Base-by-base conservation (phyloP, 495 filamentous ascomycete genomes). In the Podospora tetraspora region DNA sequence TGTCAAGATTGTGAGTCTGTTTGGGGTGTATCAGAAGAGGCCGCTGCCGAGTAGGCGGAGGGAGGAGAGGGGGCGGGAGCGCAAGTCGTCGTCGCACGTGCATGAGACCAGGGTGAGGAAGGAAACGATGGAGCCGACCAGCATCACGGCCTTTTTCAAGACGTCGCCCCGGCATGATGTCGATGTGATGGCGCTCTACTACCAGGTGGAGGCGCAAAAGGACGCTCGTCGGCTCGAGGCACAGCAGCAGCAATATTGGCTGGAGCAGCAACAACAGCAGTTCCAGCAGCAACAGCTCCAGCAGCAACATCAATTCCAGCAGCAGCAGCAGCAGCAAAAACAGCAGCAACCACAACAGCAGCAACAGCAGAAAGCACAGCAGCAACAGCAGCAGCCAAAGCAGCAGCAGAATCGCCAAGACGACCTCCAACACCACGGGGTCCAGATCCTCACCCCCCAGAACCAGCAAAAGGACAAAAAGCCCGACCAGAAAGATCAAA, bases 121-220 rank as follows among this genome's bases (percentile, higher is more conserved):
- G 37, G 43, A 16, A 25, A 25, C 4, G 1, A 23, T 19, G 19
- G 62, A 64, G 62, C 62, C 32, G 21, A 37, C 43, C 6, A 52
- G 43, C 37, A 56, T 64, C 62, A 64, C 62, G 6, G 62, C 62
- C 8, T 64, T 25, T 37, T 64, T 29, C 62, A 64, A 64, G 24
- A 64, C 43, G 1, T 52, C 62, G 12, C 62, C 62, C 12, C 3
- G 34, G 8, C 16, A 13, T 0, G 24, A 56, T 25, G 34, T 64
- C 0, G 62, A 64, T 37, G 32, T 22, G 1, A 29, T 64, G 8
- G 25, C 8, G 22, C 62, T 64, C 16, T 62, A 62, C 12, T 62
- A 62, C 24, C 24, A 56, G 62, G 2, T 10, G 22, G 24, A 64
- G 22, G 62, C 62, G 11, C 13, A 24, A 37, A 64, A 16, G 5